Conservation (phyloP, 768 basidiomycete genomes). For the Lactifluus pinguis region DNA sequence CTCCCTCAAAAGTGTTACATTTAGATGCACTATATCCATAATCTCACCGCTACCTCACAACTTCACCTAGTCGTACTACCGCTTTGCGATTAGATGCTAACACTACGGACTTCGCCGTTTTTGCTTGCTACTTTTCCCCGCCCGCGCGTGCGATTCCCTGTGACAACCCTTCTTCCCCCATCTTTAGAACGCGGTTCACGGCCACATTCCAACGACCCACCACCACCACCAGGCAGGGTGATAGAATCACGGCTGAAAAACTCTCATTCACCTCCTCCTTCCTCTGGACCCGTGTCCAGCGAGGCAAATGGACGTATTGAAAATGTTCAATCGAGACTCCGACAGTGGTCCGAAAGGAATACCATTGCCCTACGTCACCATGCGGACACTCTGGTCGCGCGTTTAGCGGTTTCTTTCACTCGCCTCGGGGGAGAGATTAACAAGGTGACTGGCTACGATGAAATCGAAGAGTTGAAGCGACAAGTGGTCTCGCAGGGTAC, state of each 20-base stretch:
- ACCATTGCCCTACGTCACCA: constrained; percentile 38
- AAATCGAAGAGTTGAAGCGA: constrained; percentile 74
- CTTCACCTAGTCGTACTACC: not conserved
- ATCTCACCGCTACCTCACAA: not conserved
- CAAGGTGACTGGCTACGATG: constrained; percentile 83
- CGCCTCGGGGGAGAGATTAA: constrained; percentile 75
- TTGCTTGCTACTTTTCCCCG: not conserved
- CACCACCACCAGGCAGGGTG: not conserved
- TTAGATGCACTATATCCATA: not conserved
- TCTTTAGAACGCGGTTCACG: not conserved
- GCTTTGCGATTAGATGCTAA: constrained; percentile 7
- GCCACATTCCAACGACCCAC: not conserved
- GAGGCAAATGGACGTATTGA: not conserved
- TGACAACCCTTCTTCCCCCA: not conserved
- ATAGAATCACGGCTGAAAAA: not conserved
- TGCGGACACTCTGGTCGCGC: constrained; percentile 49
- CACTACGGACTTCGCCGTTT: not conserved
- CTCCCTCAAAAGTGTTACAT: not conserved
- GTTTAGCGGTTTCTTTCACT: constrained; percentile 53
- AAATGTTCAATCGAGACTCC: constrained; percentile 14
- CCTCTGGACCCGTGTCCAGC: not conserved
- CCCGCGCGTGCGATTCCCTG: not conserved
- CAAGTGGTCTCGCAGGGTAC: constrained; percentile 76
- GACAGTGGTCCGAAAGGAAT: constrained; percentile 37
- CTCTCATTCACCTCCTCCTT: not conserved